These are phyloP conservation scores for Francoa sonchifolia DNA, from an alignment of 441 rosid genomes.

Conservation along the genomic window DNA sequence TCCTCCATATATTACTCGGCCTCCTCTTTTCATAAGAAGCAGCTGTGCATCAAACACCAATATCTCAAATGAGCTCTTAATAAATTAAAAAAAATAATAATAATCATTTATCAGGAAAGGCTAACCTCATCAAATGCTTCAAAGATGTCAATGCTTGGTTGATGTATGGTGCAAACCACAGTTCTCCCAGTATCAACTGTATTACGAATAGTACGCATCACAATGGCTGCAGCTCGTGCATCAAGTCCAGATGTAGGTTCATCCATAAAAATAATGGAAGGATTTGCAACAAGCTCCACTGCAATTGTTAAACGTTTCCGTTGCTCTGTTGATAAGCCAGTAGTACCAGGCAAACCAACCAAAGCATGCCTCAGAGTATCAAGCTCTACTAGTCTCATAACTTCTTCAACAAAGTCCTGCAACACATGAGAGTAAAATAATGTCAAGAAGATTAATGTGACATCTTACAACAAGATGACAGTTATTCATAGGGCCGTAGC, in stretches of 20 bases:
- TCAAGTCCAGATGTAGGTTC: conserved; percentile 96
- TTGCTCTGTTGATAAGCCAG: conserved; percentile 87
- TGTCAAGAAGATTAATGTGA: conserved; percentile 3
- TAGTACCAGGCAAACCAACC: conserved; percentile 79
- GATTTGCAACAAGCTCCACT: conserved; percentile 94
- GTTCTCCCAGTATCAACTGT: conserved; percentile 97
- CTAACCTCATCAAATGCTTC: conserved; percentile 92
- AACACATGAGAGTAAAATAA: conserved; percentile 9
- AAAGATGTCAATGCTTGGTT: too few relatives aligned
- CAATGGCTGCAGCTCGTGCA: conserved; percentile 96
- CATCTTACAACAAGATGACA: too few relatives aligned
- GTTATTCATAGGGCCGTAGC: too few relatives aligned
- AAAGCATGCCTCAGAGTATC: conserved; percentile 53
- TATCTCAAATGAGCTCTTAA: conserved; percentile 3
- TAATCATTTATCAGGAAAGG: too few relatives aligned
- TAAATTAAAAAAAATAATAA: conserved; percentile 5
- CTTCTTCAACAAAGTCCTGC: conserved; percentile 92
- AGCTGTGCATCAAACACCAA: conserved; percentile 33
- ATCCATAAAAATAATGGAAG: too few relatives aligned
- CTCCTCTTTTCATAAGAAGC: conserved; percentile 94
- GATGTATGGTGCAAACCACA: too few relatives aligned
- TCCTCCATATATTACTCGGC: conserved; percentile 82
- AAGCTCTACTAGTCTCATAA: conserved; percentile 87
- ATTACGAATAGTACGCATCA: conserved; percentile 92
- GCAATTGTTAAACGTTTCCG: conserved; percentile 88